Evolutionary conservation across 2,329 filamentous ascomycete genomes (phyloP).

Genomic region (Ophiobolus disseminans): DNA sequence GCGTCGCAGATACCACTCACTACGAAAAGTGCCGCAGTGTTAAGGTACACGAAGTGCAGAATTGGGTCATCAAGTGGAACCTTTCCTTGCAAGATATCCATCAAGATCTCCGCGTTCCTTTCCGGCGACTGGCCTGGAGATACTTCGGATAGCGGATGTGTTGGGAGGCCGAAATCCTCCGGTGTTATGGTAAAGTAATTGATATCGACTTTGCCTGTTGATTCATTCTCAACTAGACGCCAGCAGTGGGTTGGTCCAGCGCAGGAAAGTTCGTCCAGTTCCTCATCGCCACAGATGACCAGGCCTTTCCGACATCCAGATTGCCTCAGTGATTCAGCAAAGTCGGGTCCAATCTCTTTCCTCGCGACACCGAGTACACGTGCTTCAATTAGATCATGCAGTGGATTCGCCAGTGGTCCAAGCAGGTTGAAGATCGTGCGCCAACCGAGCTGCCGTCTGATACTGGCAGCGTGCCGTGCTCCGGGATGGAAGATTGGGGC

Average conservation of each 20-base stretch:
- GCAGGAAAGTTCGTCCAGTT: conserved; percentile 94
- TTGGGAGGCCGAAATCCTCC: conserved; percentile 82
- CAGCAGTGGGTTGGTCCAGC: conserved; percentile 90
- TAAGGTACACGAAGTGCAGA: conserved; percentile 91
- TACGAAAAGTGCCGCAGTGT: conserved; percentile 87
- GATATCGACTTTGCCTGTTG: conserved; percentile 61
- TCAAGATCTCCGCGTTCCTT: conserved; percentile 86
- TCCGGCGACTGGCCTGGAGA: conserved; percentile 83
- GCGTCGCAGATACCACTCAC: conserved; percentile 86
- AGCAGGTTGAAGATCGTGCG: conserved; percentile 98
- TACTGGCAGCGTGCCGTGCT: conserved; percentile 85
- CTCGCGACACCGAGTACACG: conserved; percentile 93
- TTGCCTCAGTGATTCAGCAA: conserved; percentile 81
- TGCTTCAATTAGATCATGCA: conserved; percentile 80
- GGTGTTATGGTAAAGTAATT: conserved; percentile 81
- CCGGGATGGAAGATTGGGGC: conserved; percentile 96
- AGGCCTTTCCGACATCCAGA: conserved; percentile 82
- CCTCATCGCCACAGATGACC: conserved; percentile 91
- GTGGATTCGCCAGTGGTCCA: conserved; percentile 88
- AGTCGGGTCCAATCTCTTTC: conserved; percentile 84
- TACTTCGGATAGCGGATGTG: conserved; percentile 77
- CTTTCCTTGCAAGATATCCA: conserved; percentile 76
- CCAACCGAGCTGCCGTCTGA: conserved; percentile 88
- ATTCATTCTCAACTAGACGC: conserved; percentile 67
- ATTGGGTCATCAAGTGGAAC: conserved; percentile 80